These are phyloP conservation scores for Picea engelmannii DNA, from an alignment of 83 land plant species.

Conservation along the genomic window DNA sequence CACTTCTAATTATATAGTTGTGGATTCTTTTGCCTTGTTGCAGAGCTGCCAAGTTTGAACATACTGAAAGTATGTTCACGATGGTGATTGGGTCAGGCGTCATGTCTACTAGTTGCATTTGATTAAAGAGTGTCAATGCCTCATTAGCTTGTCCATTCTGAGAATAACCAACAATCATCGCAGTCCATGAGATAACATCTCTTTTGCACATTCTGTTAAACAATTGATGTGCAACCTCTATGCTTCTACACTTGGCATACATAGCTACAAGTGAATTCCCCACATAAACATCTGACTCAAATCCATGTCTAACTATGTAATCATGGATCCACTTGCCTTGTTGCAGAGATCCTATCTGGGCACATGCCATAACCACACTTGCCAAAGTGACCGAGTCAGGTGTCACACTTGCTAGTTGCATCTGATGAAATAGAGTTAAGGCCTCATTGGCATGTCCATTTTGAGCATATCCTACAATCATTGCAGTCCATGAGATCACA, in stretches of 20 bases:
- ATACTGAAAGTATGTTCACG: slow-evolving; percentile 34
- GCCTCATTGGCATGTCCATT: no score
- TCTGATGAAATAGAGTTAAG: no score
- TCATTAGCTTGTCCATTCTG: slow-evolving; percentile 9
- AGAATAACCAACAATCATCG: neutral
- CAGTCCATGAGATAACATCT: neutral
- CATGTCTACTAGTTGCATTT: neutral
- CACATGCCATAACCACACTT: no score
- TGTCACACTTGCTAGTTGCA: no score
- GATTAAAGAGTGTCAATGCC: slow-evolving; percentile 5
- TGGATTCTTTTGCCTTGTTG: slow-evolving; percentile 42
- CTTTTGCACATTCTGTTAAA: neutral
- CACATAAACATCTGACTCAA: no score
- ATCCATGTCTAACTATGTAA: no score
- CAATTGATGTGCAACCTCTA: neutral
- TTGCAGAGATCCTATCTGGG: no score
- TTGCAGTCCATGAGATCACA: no score
- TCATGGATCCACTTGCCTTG: no score
- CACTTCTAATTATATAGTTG: slow-evolving; percentile 6
- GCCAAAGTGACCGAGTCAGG: no score
- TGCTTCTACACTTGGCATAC: neutral
- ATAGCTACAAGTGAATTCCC: slow-evolving; percentile 4
- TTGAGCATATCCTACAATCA: no score
- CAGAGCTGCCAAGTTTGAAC: slow-evolving; percentile 43
- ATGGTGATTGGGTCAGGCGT: slow-evolving; percentile 29